Evolutionary conservation across 2,329 filamentous ascomycete species (phyloP), one percentile per base, ranked within the genome.

Genomic region (Arthrobotrys musiformis): DNA sequence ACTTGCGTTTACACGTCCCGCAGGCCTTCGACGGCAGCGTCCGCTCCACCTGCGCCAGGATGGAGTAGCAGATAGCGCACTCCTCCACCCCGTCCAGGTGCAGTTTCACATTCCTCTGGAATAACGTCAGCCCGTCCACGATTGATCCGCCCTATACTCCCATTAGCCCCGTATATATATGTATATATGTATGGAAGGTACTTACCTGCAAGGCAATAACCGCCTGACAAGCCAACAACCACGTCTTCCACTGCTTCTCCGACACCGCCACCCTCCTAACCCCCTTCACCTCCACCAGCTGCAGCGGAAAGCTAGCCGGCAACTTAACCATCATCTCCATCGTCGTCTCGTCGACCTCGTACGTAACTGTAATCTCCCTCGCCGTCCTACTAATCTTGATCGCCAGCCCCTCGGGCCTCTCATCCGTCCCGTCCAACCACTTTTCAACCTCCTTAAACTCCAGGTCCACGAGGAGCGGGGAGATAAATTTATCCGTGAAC

Each of bases 41-140:
- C 86, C 92, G 92, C 83, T 97, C 94, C 11, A 80, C 80, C 6
- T 89, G 89, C 17, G 93, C 93, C 79, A 99, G 93, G 82, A 99
- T 93, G 75, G 91, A 93, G 85, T 98, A 98, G 86, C 94, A 98
- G 82, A 98, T 98, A 8, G 95, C 93, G 82, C 95, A 99, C 84
- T 99, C 95, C 19, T 89, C 92, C 84, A 98, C 94, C 37, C 94
- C 95, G 85, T 97, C 95, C 79, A 99, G 87, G 2, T 93, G 92
- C 0, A 93, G 93, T 13, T 91, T 89, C 11, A 99, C 91, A 83
- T 98, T 98, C 79, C 91, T 89, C 79, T 92, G 90, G 86, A 97
- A 98, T 7, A 93, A 90, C 11, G 90, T 87, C 30, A 99, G 86
- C 0, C 94, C 95, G 80, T 98, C 94, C 66, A 94, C 91, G 70